These are phyloP conservation scores for Trametes pubescens DNA, from an alignment of 1,284 basidiomycete genomes.

Conservation along the genomic window DNA sequence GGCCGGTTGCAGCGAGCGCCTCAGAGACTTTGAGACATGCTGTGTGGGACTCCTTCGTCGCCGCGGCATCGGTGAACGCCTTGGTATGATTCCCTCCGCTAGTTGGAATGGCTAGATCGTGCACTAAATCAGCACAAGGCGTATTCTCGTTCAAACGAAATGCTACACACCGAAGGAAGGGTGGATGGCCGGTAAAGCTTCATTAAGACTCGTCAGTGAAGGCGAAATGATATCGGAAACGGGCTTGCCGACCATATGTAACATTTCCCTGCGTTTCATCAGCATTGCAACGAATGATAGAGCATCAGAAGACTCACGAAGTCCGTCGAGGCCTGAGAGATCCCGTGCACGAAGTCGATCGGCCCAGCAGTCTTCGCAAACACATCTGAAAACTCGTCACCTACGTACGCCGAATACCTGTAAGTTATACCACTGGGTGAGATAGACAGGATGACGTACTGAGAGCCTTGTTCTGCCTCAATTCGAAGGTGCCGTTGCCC, in stretches of 20 bases:
- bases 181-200: slow-evolving; percentile 71
- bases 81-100: slow-evolving; percentile 74
- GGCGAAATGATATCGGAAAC: not conserved
- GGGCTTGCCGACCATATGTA: slow-evolving; percentile 58
- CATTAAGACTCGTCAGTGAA: not conserved
- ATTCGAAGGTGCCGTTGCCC: slow-evolving; percentile 49
- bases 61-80: slow-evolving; percentile 67
- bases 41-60: slow-evolving; percentile 66
- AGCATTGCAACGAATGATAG: not conserved
- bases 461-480: slow-evolving; percentile 68
- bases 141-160: not conserved
- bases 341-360: slow-evolving; percentile 37
- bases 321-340: slow-evolving; percentile 40
- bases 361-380: slow-evolving; percentile 37
- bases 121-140: not conserved
- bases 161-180: slow-evolving; percentile 65
- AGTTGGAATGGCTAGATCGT: slow-evolving; percentile 67
- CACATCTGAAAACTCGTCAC: slow-evolving; percentile 41
- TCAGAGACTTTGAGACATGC: slow-evolving; percentile 65
- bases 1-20: slow-evolving; percentile 65
- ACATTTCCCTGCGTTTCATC: slow-evolving; percentile 65
- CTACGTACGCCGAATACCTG: slow-evolving; percentile 18
- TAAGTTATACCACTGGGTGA: not conserved
- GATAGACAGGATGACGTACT: slow-evolving; percentile 43
- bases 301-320: slow-evolving; percentile 35